A percentile compares a stretch with the other conserved stretches of the same genome.
Evolutionary conservation across 441 rosid genomes (phyloP).

Genomic region (Erodium texanum): DNA sequence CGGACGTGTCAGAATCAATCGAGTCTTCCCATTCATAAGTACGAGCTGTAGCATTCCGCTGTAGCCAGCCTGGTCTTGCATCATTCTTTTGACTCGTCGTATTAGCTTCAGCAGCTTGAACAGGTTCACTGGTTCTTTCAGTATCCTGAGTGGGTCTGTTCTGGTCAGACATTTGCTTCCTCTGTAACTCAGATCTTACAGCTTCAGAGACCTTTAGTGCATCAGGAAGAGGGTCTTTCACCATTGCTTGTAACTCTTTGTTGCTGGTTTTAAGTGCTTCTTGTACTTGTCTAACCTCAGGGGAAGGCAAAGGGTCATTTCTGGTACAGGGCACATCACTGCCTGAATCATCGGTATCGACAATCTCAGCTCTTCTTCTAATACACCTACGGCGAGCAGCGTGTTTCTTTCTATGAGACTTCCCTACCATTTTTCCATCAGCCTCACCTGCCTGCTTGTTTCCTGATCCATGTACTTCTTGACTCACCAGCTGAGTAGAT

Average conservation of each 20-base stretch:
- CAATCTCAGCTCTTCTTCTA: conserved; percentile 20
- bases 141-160: conserved; percentile 11
- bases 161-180: conserved; percentile 7
- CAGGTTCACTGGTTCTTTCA: neutral
- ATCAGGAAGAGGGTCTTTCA: conserved; percentile 44
- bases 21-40: conserved; percentile 46
- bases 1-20: conserved; percentile 26
- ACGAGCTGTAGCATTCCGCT: conserved; percentile 36
- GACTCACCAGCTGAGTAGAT: too few relatives aligned
- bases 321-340: conserved; percentile 2
- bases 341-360: conserved; percentile 19
- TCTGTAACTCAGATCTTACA: conserved; percentile 9
- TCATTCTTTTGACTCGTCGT: conserved; percentile 19
- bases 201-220: conserved; percentile 26
- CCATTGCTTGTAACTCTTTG: conserved; percentile 31
- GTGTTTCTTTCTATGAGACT: conserved; percentile 14
- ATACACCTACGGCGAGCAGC: conserved; percentile 2
- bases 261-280: conserved; percentile 32
- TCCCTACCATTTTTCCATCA: neutral
- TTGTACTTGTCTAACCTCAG: conserved; percentile 29
- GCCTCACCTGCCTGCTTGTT: neutral
- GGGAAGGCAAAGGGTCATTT: conserved; percentile 17
- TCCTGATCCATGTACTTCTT: neutral
- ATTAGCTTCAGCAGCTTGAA: conserved; percentile 14
- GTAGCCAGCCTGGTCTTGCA: conserved; percentile 37